These are phyloP conservation scores for Trichoderma lentiforme DNA, from an alignment of 2,329 filamentous ascomycete genomes.

Conservation along the genomic window DNA sequence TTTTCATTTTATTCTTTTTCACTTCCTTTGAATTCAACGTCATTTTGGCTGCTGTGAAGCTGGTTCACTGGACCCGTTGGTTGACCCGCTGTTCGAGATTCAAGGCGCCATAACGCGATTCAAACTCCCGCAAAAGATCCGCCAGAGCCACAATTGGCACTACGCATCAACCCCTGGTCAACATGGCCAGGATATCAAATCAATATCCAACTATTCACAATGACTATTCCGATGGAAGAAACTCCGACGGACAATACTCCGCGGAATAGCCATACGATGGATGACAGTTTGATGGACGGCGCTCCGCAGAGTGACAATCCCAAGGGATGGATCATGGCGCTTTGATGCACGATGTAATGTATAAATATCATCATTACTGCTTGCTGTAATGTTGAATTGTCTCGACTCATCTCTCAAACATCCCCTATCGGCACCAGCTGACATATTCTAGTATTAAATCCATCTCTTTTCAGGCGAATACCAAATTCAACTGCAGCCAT, in stretches of 20 bases:
- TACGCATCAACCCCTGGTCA: not conserved
- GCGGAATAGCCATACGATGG: too few relatives aligned
- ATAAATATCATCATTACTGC: too few relatives aligned
- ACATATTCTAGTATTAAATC: not conserved
- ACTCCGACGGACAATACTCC: not conserved
- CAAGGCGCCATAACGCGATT: not conserved
- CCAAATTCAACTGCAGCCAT: not conserved
- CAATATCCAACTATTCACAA: not conserved
- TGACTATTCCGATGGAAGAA: not conserved
- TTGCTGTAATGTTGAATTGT: too few relatives aligned
- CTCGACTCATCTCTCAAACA: not conserved
- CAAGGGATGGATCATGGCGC: too few relatives aligned
- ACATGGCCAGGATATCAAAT: not conserved
- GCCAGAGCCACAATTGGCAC: not conserved
- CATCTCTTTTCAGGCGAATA: not conserved
- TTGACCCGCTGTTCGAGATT: not conserved
- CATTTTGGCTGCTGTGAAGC: not conserved
- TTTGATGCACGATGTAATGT: too few relatives aligned
- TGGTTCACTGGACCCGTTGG: not conserved
- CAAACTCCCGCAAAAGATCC: conserved; percentile 1
- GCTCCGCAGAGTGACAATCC: too few relatives aligned
- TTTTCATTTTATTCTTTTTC: too few relatives aligned
- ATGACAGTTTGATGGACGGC: too few relatives aligned
- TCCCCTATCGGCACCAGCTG: not conserved
- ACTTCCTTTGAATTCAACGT: too few relatives aligned